phyloP scores from a whole-genome alignment of 352 stramenopile genomes.

The Phytopythium ostracodes region DNA sequence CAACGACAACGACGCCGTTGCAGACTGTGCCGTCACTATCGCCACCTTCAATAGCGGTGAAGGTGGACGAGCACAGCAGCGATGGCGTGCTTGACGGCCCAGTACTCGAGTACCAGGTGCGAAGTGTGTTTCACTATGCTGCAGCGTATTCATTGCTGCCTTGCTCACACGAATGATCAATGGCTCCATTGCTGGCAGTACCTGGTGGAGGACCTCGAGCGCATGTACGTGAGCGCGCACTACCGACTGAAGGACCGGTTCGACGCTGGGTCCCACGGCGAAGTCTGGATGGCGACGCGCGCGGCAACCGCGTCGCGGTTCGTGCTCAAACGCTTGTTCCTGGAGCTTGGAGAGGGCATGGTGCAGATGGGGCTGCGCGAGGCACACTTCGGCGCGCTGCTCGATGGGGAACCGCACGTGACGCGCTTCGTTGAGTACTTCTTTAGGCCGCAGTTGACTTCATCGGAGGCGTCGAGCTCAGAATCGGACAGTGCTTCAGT shows the following conservation, averaged over 20 bases:
- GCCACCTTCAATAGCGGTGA: neutral
- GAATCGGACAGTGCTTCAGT: neutral
- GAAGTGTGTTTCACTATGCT: neutral
- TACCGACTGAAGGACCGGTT: slow-evolving; percentile 81
- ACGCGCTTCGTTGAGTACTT: slow-evolving; percentile 88
- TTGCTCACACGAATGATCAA: slow-evolving; percentile 1
- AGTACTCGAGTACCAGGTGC: slow-evolving; percentile 67
- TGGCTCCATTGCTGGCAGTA: slow-evolving; percentile 26
- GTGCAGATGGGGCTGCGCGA: slow-evolving; percentile 76
- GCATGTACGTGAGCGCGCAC: slow-evolving; percentile 70
- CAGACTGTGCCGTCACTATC: too few species aligned
- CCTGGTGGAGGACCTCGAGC: slow-evolving; percentile 39
- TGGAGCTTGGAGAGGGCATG: slow-evolving; percentile 60
- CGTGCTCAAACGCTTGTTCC: slow-evolving; percentile 84
- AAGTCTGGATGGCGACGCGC: slow-evolving; percentile 66
- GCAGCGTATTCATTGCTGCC: neutral
- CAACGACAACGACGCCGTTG: too few species aligned
- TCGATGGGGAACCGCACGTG: slow-evolving; percentile 55
- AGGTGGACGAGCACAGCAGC: neutral
- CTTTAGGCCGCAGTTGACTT: slow-evolving; percentile 41
- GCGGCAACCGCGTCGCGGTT: slow-evolving; percentile 22
- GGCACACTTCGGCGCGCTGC: slow-evolving; percentile 69
- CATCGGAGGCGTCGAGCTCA: neutral
- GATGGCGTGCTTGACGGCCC: slow-evolving; percentile 27
- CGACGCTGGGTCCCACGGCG: slow-evolving; percentile 77